These are phyloP conservation scores for Colletotrichum sp. DNA, from an alignment of 2,329 filamentous ascomycete genomes.

Conservation along the genomic window DNA sequence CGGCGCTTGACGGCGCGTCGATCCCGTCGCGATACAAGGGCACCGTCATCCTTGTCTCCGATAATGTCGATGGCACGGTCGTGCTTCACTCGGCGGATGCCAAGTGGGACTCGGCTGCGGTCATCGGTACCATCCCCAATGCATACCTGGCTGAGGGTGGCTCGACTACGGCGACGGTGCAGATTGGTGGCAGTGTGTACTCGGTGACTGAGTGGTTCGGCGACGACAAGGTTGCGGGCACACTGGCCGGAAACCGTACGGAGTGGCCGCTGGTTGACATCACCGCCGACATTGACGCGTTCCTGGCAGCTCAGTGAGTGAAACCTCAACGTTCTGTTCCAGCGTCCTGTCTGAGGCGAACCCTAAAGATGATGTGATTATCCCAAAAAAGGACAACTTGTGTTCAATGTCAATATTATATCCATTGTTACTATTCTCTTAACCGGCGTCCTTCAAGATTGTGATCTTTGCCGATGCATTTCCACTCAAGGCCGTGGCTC, in stretches of 20 bases:
- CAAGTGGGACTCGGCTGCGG: conserved; percentile 38
- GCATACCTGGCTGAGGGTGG: background rate
- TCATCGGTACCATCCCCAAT: conserved; percentile 35
- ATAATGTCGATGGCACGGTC: conserved; percentile 34
- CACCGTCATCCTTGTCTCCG: conserved; percentile 37
- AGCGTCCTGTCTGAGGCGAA: background rate
- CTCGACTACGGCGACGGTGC: background rate
- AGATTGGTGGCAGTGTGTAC: conserved; percentile 19
- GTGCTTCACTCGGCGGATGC: conserved; percentile 41
- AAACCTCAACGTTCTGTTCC: background rate
- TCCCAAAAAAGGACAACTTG: background rate
- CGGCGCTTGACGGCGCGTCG: conserved; percentile 33
- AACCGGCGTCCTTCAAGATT: background rate
- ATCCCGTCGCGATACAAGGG: conserved; percentile 37
- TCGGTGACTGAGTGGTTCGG: conserved; percentile 9
- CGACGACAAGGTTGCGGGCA: conserved; percentile 1
- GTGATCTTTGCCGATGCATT: background rate
- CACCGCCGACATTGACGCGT: background rate
- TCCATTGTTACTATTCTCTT: background rate
- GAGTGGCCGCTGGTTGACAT: conserved; percentile 16
- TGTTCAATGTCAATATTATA: background rate
- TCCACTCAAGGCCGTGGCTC: background rate
- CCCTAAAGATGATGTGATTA: background rate
- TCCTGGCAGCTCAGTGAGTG: background rate
- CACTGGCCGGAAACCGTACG: conserved; percentile 11